Evolutionary conservation across 2,329 filamentous ascomycete species (phyloP), one percentile per base, ranked within the genome.

Genomic region (Colletotrichum sp.): DNA sequence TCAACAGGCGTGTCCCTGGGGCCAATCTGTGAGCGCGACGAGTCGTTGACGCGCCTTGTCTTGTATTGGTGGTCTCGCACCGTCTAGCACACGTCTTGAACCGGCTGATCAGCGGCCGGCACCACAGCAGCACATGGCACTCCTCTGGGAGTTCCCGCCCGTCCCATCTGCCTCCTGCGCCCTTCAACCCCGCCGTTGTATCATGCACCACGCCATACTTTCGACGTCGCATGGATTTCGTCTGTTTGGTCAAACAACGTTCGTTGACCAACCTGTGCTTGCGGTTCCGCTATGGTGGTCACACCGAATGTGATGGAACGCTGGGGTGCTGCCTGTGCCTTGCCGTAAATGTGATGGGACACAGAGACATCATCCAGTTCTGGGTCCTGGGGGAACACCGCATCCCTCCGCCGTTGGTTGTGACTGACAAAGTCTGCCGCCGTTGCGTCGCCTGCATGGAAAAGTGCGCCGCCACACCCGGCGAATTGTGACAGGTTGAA

Each of bases 61-160:
- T 34, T 61, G 59, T 22, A 48, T 48, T 48, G 39, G 39, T 48
- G 19, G 19, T 48, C 39, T 48, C 19, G 39, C 19, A 44, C 39
- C 39, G 39, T 44, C 39, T n/a, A n/a, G 39, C 16, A 44, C 39
- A 48, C 9, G 39, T 48, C 39, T 48, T 48, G 39, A n/a, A 48
- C 39, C 39, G 39, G 39, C 39, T 48, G 39, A 48, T 48, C 39
- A 48, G 39, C 39, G 39, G 19, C 39, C 72, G 63, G 72, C 55
- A 60, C 28, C 25, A 68, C 72, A 71, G 34, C 28, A 68, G 55
- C 70, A 73, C 73, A 73, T 75, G 64, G 70, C 69, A 64, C 64
- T 28, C 32, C 70, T 68, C 70, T 73, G 73, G 73, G 73, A 73
- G 64, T 36, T 75, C 73, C 73, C 73, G 73, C 73, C 70, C 73